A percentile compares a stretch with the other conserved stretches of the same genome.
These are phyloP conservation scores for Carex parvula DNA, from an alignment of 176 grass and related monocot species.

Conservation along the genomic window DNA sequence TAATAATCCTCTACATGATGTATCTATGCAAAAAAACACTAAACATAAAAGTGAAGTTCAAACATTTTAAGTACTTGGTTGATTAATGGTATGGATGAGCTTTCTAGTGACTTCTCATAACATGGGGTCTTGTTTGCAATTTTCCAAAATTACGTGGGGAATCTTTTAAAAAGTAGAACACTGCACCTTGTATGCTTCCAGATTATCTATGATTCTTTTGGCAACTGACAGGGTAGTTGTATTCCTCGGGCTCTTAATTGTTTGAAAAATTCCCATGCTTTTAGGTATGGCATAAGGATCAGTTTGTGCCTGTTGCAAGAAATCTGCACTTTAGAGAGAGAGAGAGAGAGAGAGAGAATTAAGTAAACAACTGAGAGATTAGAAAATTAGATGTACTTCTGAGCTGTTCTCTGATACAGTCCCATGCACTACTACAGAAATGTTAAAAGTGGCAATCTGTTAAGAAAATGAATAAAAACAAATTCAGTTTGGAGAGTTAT, in stretches of 20 bases:
- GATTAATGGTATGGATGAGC: too few species aligned
- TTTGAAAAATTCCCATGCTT: slow-evolving; percentile 73
- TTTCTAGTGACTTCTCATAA: background rate
- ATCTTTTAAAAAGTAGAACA: background rate
- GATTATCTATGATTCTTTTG: slow-evolving; percentile 66
- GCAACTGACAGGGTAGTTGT: slow-evolving; percentile 66
- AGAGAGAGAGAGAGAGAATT: slow-evolving; percentile 1
- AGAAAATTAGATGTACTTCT: slow-evolving; percentile 37
- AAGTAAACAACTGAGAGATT: slow-evolving; percentile 26
- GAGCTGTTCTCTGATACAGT: slow-evolving; percentile 57
- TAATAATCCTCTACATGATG: background rate
- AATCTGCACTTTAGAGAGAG: slow-evolving; percentile 15
- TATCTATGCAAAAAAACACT: background rate
- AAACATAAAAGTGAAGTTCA: background rate
- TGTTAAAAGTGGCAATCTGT: slow-evolving; percentile 76
- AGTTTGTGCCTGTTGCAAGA: slow-evolving; percentile 39
- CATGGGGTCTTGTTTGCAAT: background rate
- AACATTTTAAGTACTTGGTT: background rate
- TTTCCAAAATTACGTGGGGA: background rate
- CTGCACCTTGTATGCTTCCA: slow-evolving; percentile 79
- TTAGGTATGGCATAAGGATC: slow-evolving; percentile 69
- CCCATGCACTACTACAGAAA: slow-evolving; percentile 78
- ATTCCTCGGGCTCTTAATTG: slow-evolving; percentile 62
- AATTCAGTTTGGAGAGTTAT: background rate
- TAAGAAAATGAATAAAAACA: background rate